Percentiles rank a stretch among this genome's conserved stretches.
Conservation (phyloP, 176 grass and related monocot genomes). For the Chrysopogon serrulatus region DNA sequence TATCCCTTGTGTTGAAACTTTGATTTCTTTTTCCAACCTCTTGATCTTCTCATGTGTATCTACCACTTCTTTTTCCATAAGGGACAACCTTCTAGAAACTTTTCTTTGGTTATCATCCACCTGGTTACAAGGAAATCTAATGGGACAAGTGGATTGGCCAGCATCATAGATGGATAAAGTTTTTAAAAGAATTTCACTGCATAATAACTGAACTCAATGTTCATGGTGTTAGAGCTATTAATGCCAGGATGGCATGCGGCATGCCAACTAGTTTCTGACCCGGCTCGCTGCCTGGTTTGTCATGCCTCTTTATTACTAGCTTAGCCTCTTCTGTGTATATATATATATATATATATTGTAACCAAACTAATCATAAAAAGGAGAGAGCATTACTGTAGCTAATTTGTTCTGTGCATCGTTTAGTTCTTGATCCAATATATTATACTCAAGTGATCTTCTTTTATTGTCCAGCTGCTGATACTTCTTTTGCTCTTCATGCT, state of each 20-base stretch:
- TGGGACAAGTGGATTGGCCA: not conserved
- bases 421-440: slow-evolving; percentile 84
- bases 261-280: no score
- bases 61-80: slow-evolving; percentile 69
- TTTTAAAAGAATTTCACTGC: no score
- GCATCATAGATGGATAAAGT: not conserved
- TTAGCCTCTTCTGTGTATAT: not conserved
- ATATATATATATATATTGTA: no score
- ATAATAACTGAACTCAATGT: no score
- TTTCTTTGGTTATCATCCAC: slow-evolving; percentile 72
- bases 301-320: slow-evolving; percentile 3
- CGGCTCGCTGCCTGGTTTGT: no score
- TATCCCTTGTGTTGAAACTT: slow-evolving; percentile 59
- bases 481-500: slow-evolving; percentile 86
- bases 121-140: slow-evolving; percentile 35
- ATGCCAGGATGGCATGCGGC: no score
- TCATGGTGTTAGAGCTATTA: no score
- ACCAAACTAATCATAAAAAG: not conserved
- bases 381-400: slow-evolving; percentile 40
- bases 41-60: slow-evolving; percentile 71
- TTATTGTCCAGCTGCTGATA: slow-evolving; percentile 95
- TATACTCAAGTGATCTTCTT: slow-evolving; percentile 83
- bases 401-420: slow-evolving; percentile 71
- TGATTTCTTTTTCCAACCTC: slow-evolving; percentile 65
- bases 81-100: slow-evolving; percentile 70